phyloP scores from a whole-genome alignment of 2,329 filamentous ascomycete species.

The Aspergillus sp. region DNA sequence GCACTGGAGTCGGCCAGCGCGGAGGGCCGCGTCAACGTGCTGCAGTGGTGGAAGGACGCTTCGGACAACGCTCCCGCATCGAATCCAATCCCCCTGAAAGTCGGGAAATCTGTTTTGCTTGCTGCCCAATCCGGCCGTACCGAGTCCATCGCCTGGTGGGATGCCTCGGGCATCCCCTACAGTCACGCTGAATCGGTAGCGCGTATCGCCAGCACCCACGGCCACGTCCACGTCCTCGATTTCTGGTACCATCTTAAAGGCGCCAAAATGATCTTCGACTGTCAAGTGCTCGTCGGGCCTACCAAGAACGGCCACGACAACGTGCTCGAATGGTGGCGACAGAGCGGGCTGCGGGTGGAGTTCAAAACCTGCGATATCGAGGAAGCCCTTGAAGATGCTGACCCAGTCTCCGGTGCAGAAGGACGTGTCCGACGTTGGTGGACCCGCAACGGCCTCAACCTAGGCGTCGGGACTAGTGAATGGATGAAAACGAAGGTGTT shows the following conservation, averaged over 20 bases:
- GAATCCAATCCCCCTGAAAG: slow-evolving; percentile 62
- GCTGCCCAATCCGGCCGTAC: slow-evolving; percentile 80
- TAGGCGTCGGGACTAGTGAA: slow-evolving; percentile 79
- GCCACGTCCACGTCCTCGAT: slow-evolving; percentile 79
- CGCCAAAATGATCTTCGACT: slow-evolving; percentile 77
- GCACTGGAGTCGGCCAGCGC: slow-evolving; percentile 85
- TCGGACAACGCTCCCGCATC: slow-evolving; percentile 57
- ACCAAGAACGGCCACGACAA: slow-evolving; percentile 82
- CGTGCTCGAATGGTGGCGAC: slow-evolving; percentile 91
- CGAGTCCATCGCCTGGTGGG: slow-evolving; percentile 83
- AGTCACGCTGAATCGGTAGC: slow-evolving; percentile 79
- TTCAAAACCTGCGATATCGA: slow-evolving; percentile 96
- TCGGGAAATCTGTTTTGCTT: slow-evolving; percentile 79
- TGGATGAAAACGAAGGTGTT: slow-evolving; percentile 83
- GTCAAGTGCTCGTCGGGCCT: slow-evolving; percentile 78
- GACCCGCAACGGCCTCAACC: slow-evolving; percentile 77
- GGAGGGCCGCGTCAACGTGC: slow-evolving; percentile 77
- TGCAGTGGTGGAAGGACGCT: slow-evolving; percentile 89
- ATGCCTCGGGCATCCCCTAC: slow-evolving; percentile 74
- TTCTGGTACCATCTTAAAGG: slow-evolving; percentile 76
- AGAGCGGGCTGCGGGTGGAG: slow-evolving; percentile 70
- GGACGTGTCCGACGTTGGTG: slow-evolving; percentile 80
- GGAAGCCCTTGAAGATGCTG: slow-evolving; percentile 84
- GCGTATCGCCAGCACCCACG: slow-evolving; percentile 80
- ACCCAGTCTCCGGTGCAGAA: slow-evolving; percentile 63